Base-by-base conservation (phyloP, 1,139 yeast species). In the Hansenula lynferdii region DNA sequence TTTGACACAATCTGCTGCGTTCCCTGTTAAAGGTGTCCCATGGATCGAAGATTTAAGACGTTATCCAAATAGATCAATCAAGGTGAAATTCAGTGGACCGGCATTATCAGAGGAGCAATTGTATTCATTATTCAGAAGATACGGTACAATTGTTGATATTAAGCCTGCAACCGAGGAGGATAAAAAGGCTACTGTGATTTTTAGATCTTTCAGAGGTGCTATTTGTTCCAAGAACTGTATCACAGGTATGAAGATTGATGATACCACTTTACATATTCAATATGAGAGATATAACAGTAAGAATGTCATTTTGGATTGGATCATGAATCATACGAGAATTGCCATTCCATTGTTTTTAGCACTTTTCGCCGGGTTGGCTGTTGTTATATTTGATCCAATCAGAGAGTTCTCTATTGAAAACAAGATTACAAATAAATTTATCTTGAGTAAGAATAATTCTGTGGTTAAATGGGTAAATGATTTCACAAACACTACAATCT, bases 21-120 rank as follows among this genome's bases (percentile, higher is more conserved):
- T 70, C 53, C 79, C 85, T 0, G 97, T 94, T 1, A 82, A 83
- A 49, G 98, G 98, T 42, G 71, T 77, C 0, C 98, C 98, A 0
- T 92, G 97, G 97, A 85, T 92, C 46, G 97, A 92, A 61, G 98
- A 92, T 58, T 68, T 92, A 56, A 74, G 85, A 49, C 66, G 97
- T 47, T 74, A 72, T 47, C 95, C 95, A 9, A 79, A 83, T 43
- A 63, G 70, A 11, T 69, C 70, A 18, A 61, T 92, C 26, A 72
- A 75, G 41, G 80, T 90, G 4, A 70, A 72, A 28, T 89, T 82
- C 54, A 89, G 84, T 46, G 97, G 97, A 1, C 71, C 81, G 0
- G 70, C 67, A 22, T 61, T 90, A 45, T 75, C 87, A 0, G 96
- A 90, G 53, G 97, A 92, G 59, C 87, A 85, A 42, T 59, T 90